These are phyloP conservation scores for Starmerella ratchasimensis DNA, from an alignment of 805 yeast species.

Conservation along the genomic window DNA sequence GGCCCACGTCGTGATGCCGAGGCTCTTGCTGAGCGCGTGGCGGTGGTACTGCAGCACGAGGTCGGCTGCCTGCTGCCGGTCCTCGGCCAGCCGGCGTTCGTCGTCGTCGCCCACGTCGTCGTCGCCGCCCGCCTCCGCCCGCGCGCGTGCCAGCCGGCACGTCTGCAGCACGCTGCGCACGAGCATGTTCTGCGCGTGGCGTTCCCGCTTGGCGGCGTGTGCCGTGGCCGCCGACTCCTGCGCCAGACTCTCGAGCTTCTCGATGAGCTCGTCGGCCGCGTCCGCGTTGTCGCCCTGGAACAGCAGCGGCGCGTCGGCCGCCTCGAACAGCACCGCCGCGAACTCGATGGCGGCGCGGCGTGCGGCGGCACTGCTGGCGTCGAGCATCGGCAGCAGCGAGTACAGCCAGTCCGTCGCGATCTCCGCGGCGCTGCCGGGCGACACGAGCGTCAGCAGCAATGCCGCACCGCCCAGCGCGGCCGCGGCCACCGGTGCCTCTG, in stretches of 20 bases:
- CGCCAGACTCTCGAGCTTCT: constrained; percentile 30
- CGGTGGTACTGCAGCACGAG: constrained; percentile 14
- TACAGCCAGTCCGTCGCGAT: constrained; percentile 27
- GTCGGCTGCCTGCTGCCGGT: constrained; percentile 12
- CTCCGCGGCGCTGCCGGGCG: constrained; percentile 12
- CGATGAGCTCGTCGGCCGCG: constrained; percentile 30
- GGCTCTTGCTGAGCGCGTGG: constrained; percentile 13
- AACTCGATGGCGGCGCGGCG: constrained; percentile 43
- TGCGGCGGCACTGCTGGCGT: constrained; percentile 35
- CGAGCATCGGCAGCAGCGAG: constrained; percentile 14
- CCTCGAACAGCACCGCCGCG: constrained; percentile 45
- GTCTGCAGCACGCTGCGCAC: constrained; percentile 44
- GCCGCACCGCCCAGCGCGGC: constrained; percentile 24
- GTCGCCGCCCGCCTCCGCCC: not conserved
- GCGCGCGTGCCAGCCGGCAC: constrained; percentile 25
- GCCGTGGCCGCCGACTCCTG: constrained; percentile 43
- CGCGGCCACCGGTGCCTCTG: constrained; percentile 17
- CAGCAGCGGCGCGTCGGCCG: constrained; percentile 26
- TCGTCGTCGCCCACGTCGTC: constrained; percentile 9
- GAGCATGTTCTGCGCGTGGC: constrained; percentile 40
- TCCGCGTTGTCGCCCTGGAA: constrained; percentile 8
- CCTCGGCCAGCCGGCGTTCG: constrained; percentile 2
- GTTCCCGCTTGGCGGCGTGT: constrained; percentile 49
- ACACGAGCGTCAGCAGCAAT: constrained; percentile 22
- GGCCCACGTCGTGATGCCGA: constrained; percentile 26